Percentiles rank a stretch among this genome's conserved stretches.
Evolutionary conservation across 176 grass and related monocot genomes (phyloP).

Genomic region (Zizania latifolia): DNA sequence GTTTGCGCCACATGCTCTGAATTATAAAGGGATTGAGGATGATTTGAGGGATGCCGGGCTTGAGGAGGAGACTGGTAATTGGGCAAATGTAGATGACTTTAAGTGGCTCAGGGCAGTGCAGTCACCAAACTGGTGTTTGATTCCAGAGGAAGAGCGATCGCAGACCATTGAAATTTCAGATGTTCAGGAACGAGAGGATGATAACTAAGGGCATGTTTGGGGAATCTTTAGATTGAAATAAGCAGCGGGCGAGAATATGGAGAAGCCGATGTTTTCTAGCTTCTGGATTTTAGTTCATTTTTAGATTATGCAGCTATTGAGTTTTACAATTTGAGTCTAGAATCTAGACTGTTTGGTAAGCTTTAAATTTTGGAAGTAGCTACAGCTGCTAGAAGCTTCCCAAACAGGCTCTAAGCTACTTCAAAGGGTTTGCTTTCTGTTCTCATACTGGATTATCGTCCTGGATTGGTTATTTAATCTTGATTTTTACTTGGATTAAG

Average conservation of each 20-base stretch:
- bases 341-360: no score
- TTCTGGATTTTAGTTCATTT: no score
- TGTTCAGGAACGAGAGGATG: conserved; percentile 14
- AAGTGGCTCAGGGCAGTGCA: conserved; percentile 87
- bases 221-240: no score
- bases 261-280: no score
- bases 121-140: conserved; percentile 82
- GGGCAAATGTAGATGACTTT: conserved; percentile 87
- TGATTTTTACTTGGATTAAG: background rate
- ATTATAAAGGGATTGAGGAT: conserved; percentile 58
- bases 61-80: conserved; percentile 67
- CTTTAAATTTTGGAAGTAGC: no score
- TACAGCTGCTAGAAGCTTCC: no score
- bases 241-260: no score
- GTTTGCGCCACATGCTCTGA: conserved; percentile 66
- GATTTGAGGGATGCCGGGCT: conserved; percentile 67
- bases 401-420: no score
- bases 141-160: conserved; percentile 57
- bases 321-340: no score
- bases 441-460: background rate
- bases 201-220: no score
- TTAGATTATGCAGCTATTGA: no score
- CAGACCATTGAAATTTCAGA: conserved; percentile 48
- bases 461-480: background rate
- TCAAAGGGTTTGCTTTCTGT: background rate